These are phyloP conservation scores for Xylaria sp. DNA, from an alignment of 2,329 filamentous ascomycete genomes.

Conservation along the genomic window DNA sequence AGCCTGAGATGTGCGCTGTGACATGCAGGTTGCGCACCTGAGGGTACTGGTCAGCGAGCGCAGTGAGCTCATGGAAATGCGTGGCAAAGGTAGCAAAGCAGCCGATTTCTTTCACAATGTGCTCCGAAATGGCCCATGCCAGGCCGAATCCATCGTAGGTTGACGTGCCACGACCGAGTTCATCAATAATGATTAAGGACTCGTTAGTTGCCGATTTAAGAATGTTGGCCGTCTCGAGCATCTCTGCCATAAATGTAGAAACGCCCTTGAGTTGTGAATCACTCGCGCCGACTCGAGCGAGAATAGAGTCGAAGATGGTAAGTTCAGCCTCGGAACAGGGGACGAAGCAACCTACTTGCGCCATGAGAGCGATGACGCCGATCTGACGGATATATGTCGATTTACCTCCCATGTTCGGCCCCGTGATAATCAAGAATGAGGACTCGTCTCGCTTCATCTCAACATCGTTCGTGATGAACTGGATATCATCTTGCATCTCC, in stretches of 20 bases:
- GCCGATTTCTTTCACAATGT: conserved; percentile 94
- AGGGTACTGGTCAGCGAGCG: conserved; percentile 84
- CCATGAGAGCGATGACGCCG: conserved; percentile 96
- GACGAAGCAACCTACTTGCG: conserved; percentile 95
- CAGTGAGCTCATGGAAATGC: conserved; percentile 97
- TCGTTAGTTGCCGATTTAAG: conserved; percentile 95
- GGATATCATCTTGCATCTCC: conserved; percentile 98
- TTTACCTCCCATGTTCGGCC: conserved; percentile 99
- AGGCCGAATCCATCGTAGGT: conserved; percentile 98
- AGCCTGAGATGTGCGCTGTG: conserved; percentile 82
- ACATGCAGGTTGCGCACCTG: conserved; percentile 95
- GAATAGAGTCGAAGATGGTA: conserved; percentile 95
- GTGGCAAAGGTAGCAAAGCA: conserved; percentile 96
- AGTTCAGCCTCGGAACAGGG: conserved; percentile 90
- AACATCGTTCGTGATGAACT: conserved; percentile 98
- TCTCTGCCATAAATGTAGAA: conserved; percentile 99
- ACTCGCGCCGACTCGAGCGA: conserved; percentile 93
- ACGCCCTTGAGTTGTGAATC: conserved; percentile 98
- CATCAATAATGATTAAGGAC: conserved; percentile 97
- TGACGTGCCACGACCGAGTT: conserved; percentile 93
- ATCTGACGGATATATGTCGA: conserved; percentile 98
- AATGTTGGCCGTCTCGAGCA: conserved; percentile 98
- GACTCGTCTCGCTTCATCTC: conserved; percentile 79
- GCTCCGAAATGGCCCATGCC: conserved; percentile 98
- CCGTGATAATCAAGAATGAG: conserved; percentile 95